Percentiles rank a stretch among this genome's conserved stretches.
These are phyloP conservation scores for Lentinula detonsa DNA, from an alignment of 768 basidiomycete species.

Conservation along the genomic window DNA sequence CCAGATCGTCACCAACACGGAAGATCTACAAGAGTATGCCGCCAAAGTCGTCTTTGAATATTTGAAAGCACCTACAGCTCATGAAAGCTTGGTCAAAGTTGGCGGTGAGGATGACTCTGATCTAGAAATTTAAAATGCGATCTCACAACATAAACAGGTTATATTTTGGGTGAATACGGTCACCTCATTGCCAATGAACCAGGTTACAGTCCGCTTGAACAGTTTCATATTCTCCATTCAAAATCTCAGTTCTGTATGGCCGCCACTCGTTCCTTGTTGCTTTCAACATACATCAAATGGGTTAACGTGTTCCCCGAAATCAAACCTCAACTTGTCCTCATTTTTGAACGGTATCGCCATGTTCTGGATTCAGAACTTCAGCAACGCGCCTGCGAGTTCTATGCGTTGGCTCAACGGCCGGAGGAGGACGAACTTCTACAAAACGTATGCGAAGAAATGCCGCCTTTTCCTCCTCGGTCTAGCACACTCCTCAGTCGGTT, in stretches of 20 bases:
- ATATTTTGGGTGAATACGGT: slow-evolving; percentile 96
- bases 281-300: slow-evolving; percentile 99
- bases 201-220: slow-evolving; percentile 90
- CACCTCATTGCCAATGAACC: slow-evolving; percentile 94
- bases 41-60: slow-evolving; percentile 89
- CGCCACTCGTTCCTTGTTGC: slow-evolving; percentile 82
- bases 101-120: slow-evolving; percentile 53
- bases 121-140: background rate
- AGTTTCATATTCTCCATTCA: slow-evolving; percentile 87
- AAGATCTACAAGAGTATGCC: slow-evolving; percentile 95
- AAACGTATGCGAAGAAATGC: slow-evolving; percentile 98
- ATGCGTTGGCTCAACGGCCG: slow-evolving; percentile 74
- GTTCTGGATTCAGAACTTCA: slow-evolving; percentile 96
- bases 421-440: slow-evolving; percentile 92
- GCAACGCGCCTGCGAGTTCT: slow-evolving; percentile 97
- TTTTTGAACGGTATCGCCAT: slow-evolving; percentile 97
- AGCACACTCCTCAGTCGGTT: slow-evolving; percentile 84
- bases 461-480: slow-evolving; percentile 93
- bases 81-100: slow-evolving; percentile 94
- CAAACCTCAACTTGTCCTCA: slow-evolving; percentile 86
- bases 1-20: slow-evolving; percentile 97
- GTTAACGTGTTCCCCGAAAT: slow-evolving; percentile 99
- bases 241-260: slow-evolving; percentile 95
- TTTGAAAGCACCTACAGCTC: slow-evolving; percentile 76
- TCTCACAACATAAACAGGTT: slow-evolving; percentile 43